Evolutionary conservation across 768 basidiomycete genomes (phyloP).

Genomic region (Tricholoma flavovirens): DNA sequence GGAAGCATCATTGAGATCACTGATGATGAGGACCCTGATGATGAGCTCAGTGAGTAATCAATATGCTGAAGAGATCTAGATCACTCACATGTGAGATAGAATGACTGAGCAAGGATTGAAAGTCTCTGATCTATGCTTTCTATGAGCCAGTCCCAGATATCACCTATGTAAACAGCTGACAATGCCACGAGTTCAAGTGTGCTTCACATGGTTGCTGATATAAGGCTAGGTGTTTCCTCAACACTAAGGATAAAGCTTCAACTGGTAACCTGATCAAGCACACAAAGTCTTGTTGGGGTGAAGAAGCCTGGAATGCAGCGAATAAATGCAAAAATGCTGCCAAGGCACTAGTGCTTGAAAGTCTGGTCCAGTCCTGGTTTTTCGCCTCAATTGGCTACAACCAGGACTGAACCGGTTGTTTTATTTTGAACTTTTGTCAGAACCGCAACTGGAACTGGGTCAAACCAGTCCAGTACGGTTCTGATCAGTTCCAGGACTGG

Average conservation of each 20-base stretch:
- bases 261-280: neutral
- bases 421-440: too few relatives aligned
- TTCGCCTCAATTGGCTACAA: too few relatives aligned
- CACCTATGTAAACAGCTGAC: too few relatives aligned
- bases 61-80: neutral
- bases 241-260: neutral
- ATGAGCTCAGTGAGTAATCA: conserved; percentile 3
- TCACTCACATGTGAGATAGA: too few relatives aligned
- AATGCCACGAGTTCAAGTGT: too few relatives aligned
- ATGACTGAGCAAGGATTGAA: neutral
- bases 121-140: neutral
- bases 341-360: too few relatives aligned
- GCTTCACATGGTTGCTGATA: neutral
- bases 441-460: too few relatives aligned
- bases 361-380: too few relatives aligned
- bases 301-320: neutral
- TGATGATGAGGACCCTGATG: neutral
- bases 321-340: neutral
- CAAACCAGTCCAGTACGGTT: too few relatives aligned
- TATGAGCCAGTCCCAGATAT: too few relatives aligned
- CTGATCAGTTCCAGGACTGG: too few relatives aligned
- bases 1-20: neutral
- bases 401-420: too few relatives aligned
- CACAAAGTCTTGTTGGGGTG: neutral
- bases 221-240: neutral